Percentiles rank a stretch among this genome's conserved stretches.
Conservation (phyloP, 768 basidiomycete genomes). For the Boletus speciosus region DNA sequence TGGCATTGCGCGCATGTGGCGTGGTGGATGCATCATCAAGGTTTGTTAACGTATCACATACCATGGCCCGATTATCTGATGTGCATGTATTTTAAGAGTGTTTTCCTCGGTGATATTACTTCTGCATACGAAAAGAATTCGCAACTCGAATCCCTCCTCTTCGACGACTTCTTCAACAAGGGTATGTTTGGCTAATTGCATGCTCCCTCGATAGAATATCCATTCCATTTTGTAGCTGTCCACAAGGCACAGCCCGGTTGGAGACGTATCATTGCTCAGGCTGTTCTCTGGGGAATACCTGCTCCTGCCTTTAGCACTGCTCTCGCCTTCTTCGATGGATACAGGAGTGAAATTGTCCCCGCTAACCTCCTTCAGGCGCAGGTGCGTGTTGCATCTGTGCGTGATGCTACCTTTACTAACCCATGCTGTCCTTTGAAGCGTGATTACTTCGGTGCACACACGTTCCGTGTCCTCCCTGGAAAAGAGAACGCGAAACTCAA, state of each 20-base stretch:
- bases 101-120: conserved; percentile 93
- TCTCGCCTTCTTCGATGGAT: conserved; percentile 98
- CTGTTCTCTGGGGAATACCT: conserved; percentile 95
- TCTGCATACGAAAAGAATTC: conserved; percentile 83
- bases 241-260: conserved; percentile 96
- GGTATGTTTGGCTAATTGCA: conserved; percentile 38
- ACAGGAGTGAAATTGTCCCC: conserved; percentile 91
- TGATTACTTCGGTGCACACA: conserved; percentile 99
- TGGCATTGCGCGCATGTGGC: conserved; percentile 99
- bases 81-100: conserved; percentile 47
- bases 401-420: background rate
- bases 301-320: conserved; percentile 98
- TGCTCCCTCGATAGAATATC: background rate
- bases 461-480: conserved; percentile 91
- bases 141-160: conserved; percentile 86
- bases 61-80: conserved; percentile 6
- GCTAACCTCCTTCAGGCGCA: conserved; percentile 95
- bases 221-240: conserved; percentile 50
- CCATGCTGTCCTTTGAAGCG: conserved; percentile 46
- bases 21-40: conserved; percentile 99
- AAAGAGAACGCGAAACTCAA: conserved; percentile 84
- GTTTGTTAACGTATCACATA: conserved; percentile 33
- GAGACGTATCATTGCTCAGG: conserved; percentile 95
- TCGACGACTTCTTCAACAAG: conserved; percentile 97
- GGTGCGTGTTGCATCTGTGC: conserved; percentile 37